Base-by-base conservation (phyloP, 768 basidiomycete genomes). In the Rhodotorula diobovata region DNA sequence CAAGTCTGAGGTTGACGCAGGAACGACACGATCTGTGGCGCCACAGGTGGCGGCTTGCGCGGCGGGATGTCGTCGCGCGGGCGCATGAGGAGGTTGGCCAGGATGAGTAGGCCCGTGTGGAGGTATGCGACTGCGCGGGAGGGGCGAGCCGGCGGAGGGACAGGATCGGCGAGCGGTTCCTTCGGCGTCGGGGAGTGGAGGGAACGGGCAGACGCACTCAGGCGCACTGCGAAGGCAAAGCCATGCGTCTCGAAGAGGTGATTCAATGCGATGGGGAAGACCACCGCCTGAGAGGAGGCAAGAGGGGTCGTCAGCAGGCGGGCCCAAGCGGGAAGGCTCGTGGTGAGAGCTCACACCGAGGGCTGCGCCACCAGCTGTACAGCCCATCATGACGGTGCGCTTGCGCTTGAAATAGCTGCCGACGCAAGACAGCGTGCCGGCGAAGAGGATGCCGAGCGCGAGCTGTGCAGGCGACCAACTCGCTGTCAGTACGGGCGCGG, bases 1-100 rank as follows among this genome's bases (percentile, higher is more conserved):
- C 61, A 63, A 1, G 51, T 45, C 28, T 23, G 12, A 3, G 57
- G 62, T 30, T 69, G 48, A 2, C 18, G 46, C 87, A 87, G 39
- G 50, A 67, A 63, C 15, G 58, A 35, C 20, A 4, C 4, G 54
- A 71, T 59, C 56, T 57, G 56, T 15, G 51, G 56, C 16, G 45
- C 16, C 0, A 48, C 35, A 5, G 70, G 65, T 16, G 54, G 43
- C 37, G 39, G 55, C 18, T 41, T 46, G 18, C 55, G 35, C 21
- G 59, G 56, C 4, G 66, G 58, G 32, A 71, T 34, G 46, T 64
- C 28, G 70, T 48, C 20, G 0, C 70, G 66, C 39, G 66, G 62
- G 35, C 62, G 56, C 89, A 89, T 28, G 87, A 90, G 79, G 87
- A 86, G 23, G 83, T 86, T 15, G 84, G 87, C 54, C 86, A 86